Evolutionary conservation across 352 stramenopile species (phyloP), one percentile per base, ranked within the genome.

Genomic region (Pythium myriotylum): DNA sequence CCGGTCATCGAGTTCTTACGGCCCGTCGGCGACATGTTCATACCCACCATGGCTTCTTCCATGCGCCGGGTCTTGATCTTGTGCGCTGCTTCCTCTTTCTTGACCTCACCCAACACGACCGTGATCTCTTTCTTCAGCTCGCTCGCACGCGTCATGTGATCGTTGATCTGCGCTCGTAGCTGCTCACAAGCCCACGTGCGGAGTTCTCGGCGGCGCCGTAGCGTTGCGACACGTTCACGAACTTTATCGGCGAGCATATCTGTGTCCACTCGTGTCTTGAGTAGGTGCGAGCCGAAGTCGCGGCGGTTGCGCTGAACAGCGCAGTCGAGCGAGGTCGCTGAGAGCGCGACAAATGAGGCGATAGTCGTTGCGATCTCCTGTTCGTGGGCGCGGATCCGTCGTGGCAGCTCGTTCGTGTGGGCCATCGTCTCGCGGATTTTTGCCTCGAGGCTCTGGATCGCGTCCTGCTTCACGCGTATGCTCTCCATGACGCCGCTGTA

Each of bases 111-210:
- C 13, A 71, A 61, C 10, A 81, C 43, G 3, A 62, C 50, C 1
- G 73, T 73, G 27, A 89, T 82, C 19, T 76, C 64, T 27, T 87
- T 86, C 62, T 86, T 88, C 14, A 91, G 48, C 49, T 91, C 82
- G 14, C 69, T 91, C 8, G 74, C 67, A 9, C 66, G 75, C 16
- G 74, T 85, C 40, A 72, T 51, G 27, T 86, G 69, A 3, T 91
- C 79, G 40, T 85, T 88, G 42, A 91, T 66, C 20, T 58, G 56
- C 2, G 46, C 35, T 3, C 82, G 82, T 10, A 89, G 62, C 24
- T 89, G 74, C 23, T 68, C 72, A 35, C 80, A 89, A 12, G 78
- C 82, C 74, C 76, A 89, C 8, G 42, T 53, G 1, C 82, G 82
- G 6, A 91, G 65, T 12, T 80, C 72, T 23, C 69, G 75, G 9